Percentiles rank a stretch among this genome's conserved stretches.
phyloP scores from a whole-genome alignment of 176 grass and related monocot genomes.

The Triticum urartu region DNA sequence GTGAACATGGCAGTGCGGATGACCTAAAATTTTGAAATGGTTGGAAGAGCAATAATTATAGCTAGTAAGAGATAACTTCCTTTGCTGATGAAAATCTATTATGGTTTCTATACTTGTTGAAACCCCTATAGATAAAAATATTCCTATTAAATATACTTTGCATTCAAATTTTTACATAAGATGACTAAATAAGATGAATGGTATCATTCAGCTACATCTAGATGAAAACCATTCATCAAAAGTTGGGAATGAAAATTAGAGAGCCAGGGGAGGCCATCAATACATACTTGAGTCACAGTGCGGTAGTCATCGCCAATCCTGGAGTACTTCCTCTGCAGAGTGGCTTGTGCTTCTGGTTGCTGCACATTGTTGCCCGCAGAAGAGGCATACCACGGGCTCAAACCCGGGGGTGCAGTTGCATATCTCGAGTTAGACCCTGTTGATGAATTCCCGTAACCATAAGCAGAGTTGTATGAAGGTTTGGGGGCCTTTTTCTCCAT shows the following conservation, averaged over 20 bases:
- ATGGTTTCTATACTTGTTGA: neutral
- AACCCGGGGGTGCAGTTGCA: constrained; percentile 36
- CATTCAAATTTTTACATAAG: neutral
- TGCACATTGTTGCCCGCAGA: constrained; percentile 37
- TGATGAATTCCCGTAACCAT: constrained; percentile 45
- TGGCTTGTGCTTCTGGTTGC: constrained; percentile 53
- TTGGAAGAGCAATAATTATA: neutral
- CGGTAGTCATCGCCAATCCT: constrained; percentile 85
- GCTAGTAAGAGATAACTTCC: neutral
- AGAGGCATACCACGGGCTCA: constrained; percentile 44
- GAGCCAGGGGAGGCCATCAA: neutral
- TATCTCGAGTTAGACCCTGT: constrained; percentile 49
- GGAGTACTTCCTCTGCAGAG: constrained; percentile 63
- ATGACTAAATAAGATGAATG: neutral
- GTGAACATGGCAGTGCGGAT: neutral
- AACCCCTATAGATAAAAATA: neutral
- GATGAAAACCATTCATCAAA: neutral
- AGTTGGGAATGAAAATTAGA: neutral
- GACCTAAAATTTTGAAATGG: neutral
- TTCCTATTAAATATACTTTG: neutral
- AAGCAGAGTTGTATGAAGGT: constrained; percentile 22
- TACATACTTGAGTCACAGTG: constrained; percentile 69
- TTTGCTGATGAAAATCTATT: neutral
- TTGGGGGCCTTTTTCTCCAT: constrained; percentile 62
- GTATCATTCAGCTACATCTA: neutral